These are phyloP conservation scores for Colletotrichum ledebouriae DNA, from an alignment of 2,329 filamentous ascomycete species.

Conservation along the genomic window DNA sequence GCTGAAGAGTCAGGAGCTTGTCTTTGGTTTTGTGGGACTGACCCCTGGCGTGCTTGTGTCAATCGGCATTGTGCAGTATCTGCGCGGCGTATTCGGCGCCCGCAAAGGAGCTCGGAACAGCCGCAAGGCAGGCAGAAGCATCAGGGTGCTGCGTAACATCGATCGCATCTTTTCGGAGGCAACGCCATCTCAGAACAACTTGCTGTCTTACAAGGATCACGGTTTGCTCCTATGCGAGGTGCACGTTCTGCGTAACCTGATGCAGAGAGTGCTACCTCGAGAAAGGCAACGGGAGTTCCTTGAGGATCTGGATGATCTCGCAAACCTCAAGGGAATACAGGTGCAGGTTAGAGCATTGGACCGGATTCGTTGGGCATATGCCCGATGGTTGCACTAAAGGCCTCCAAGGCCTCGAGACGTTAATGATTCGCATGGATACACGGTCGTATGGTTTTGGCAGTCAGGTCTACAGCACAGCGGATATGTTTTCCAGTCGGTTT, in stretches of 20 bases:
- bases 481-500: conserved; percentile 26
- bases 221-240: conserved; percentile 91
- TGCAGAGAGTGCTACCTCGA: conserved; percentile 76
- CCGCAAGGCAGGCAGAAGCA: conserved; percentile 76
- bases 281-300: conserved; percentile 86
- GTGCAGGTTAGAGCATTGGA: conserved; percentile 84
- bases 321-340: conserved; percentile 84
- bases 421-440: conserved; percentile 41
- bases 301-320: conserved; percentile 88
- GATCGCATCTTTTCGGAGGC: conserved; percentile 82
- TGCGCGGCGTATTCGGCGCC: conserved; percentile 77
- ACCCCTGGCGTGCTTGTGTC: conserved; percentile 94
- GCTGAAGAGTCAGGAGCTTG: conserved; percentile 94
- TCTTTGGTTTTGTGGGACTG: conserved; percentile 96
- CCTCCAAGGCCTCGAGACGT: conserved; percentile 13
- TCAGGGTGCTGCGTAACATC: conserved; percentile 87
- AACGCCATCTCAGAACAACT: conserved; percentile 76
- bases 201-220: conserved; percentile 92
- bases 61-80: conserved; percentile 79
- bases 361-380: conserved; percentile 91
- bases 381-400: conserved; percentile 73
- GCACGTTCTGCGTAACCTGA: conserved; percentile 81
- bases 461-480: conserved; percentile 39
- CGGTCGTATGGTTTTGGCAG: conserved; percentile 37
- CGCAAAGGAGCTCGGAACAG: conserved; percentile 76